Evolutionary conservation across 2,329 filamentous ascomycete genomes (phyloP).

Genomic region (Penicillium corylophilum): DNA sequence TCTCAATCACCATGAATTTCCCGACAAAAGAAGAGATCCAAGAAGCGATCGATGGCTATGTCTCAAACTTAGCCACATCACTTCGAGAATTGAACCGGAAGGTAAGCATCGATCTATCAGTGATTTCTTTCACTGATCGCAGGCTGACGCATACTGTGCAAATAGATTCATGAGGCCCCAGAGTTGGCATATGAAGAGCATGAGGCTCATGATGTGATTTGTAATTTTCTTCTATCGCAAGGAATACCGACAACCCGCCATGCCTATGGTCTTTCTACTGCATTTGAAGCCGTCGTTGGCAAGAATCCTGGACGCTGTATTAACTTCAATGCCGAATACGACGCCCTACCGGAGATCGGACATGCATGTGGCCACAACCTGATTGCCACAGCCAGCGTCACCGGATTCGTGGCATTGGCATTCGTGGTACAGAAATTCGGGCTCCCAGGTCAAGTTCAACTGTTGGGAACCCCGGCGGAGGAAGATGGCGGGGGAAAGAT

Average conservation of each 20-base stretch:
- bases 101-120: background rate
- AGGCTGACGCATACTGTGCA: background rate
- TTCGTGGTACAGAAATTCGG: conserved; percentile 39
- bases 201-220: conserved; percentile 50
- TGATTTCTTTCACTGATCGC: background rate
- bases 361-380: conserved; percentile 36
- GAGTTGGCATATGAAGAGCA: conserved; percentile 51
- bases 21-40: background rate
- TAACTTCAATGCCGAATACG: conserved; percentile 36
- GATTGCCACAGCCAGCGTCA: conserved; percentile 24
- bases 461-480: conserved; percentile 34
- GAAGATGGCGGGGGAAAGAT: conserved; percentile 33
- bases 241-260: conserved; percentile 46
- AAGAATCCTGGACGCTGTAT: conserved; percentile 24
- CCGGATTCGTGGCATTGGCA: conserved; percentile 43
- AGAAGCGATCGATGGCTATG: background rate
- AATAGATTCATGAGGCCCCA: conserved; percentile 42
- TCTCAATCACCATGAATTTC: background rate
- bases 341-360: conserved; percentile 33
- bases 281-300: conserved; percentile 48
- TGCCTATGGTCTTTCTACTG: conserved; percentile 50
- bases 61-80: background rate
- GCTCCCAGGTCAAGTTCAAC: conserved; percentile 30
- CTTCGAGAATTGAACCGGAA: background rate
- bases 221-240: conserved; percentile 38